These are phyloP conservation scores for Lolium multiflorum DNA, from an alignment of 176 grass and related monocot species.

Conservation along the genomic window DNA sequence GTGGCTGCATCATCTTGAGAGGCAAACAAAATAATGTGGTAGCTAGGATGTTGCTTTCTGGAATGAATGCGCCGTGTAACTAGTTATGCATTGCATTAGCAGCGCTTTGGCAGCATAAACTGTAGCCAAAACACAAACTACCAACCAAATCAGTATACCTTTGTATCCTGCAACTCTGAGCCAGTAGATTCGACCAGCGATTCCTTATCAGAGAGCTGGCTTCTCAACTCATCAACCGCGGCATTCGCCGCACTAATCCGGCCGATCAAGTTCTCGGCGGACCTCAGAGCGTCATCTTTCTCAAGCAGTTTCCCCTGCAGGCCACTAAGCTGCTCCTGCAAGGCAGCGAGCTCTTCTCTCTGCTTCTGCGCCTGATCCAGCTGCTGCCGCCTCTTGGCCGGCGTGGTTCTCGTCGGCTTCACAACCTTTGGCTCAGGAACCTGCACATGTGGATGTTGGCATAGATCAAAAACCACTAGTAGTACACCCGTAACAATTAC, in stretches of 20 bases:
- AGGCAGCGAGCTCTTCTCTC: conserved; percentile 73
- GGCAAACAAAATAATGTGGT: conserved; percentile 3
- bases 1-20: not conserved
- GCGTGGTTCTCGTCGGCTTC: conserved; percentile 44
- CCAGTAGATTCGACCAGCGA: conserved; percentile 64
- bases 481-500: not conserved
- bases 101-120: not conserved
- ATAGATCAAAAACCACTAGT: conserved; percentile 45
- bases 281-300: conserved; percentile 86
- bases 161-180: conserved; percentile 75
- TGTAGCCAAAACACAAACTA: not conserved
- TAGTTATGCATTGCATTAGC: not conserved
- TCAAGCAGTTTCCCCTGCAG: conserved; percentile 76
- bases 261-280: conserved; percentile 70
- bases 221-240: conserved; percentile 64
- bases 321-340: conserved; percentile 75
- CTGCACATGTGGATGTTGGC: conserved; percentile 46
- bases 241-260: conserved; percentile 55
- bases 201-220: conserved; percentile 82
- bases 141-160: conserved; percentile 59
- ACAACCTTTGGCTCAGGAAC: conserved; percentile 52
- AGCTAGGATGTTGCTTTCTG: conserved; percentile 23
- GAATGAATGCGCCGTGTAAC: not conserved
- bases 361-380: conserved; percentile 60
- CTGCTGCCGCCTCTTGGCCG: conserved; percentile 51